Evolutionary conservation across 2,329 filamentous ascomycete species (phyloP), one percentile per base, ranked within the genome.

Genomic region (Scedosporium minutisporum): DNA sequence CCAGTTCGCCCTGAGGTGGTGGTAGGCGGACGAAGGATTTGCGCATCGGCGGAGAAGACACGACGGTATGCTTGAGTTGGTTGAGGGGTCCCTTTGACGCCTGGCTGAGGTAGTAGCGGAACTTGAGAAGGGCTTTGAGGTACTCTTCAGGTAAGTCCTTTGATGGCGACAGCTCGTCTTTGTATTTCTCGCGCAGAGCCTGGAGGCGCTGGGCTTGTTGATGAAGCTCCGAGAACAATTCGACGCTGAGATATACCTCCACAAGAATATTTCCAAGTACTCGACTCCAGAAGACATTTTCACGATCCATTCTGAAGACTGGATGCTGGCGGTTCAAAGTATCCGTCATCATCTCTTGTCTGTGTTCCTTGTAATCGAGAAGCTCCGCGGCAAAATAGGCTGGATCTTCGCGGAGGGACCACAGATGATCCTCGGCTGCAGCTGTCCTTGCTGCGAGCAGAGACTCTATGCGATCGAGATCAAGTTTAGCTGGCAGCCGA

Each of bases 351-450:
- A 73, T 69, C 58, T 82, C 77, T 7, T 70, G 68, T 0, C 76
- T 71, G 66, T 86, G 83, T 12, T 83, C 80, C 23, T 71, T 74
- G 29, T 68, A 66, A 1, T 82, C 78, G 7, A 68, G 65, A 1
- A 84, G 53, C 0, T 70, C 62, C 1, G 80, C 73, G 3, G 74
- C 70, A 65, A 86, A 87, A 69, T 85, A 86, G 0, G 71, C 71
- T 0, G 84, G 83, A 67, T 87, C 85, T 66, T 87, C 84, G 6
- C 83, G 76, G 2, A 87, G 71, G 0, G 75, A 67, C 77, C 77
- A 82, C 0, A 85, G 53, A 65, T 86, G 81, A 68, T 87, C 83
- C 62, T 83, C 77, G 0, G 77, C 76, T 3, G 74, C 74, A 0
- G 72, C 67, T 0, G 66, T 66, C 64, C 73, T 77, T 0, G 80